Percentiles rank a stretch among this genome's conserved stretches.
These are phyloP conservation scores for Metarhizium sp. DNA, from an alignment of 2,329 filamentous ascomycete genomes.

Conservation along the genomic window DNA sequence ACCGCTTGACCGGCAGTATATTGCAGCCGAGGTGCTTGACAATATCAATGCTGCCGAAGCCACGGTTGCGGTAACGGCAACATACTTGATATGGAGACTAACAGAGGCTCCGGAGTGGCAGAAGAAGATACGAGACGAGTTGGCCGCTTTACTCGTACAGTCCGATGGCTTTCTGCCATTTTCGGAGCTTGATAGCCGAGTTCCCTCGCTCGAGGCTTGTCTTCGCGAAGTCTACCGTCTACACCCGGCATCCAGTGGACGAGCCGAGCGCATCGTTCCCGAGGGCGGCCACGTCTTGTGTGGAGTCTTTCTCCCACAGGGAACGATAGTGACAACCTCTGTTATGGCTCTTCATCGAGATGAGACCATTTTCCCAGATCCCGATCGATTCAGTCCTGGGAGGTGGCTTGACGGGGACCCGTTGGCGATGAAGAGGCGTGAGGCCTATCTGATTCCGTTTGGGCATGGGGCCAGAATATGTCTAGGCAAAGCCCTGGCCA, in stretches of 20 bases:
- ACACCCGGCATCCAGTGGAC: slow-evolving; percentile 7
- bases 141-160: slow-evolving; percentile 3
- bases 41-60: slow-evolving; percentile 7
- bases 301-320: background rate
- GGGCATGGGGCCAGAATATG: slow-evolving; percentile 6
- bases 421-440: background rate
- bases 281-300: slow-evolving; percentile 2
- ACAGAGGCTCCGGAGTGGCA: slow-evolving; percentile 5
- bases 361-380: slow-evolving; percentile 4
- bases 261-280: slow-evolving; percentile 7
- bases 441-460: slow-evolving; percentile 6
- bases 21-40: slow-evolving; percentile 5
- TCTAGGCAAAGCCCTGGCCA: slow-evolving; percentile 6
- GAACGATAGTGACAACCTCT: slow-evolving; percentile 3
- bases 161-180: slow-evolving; percentile 1
- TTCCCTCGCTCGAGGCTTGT: slow-evolving; percentile 5
- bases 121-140: slow-evolving; percentile 3
- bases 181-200: slow-evolving; percentile 1
- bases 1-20: slow-evolving; percentile 1
- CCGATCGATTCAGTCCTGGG: background rate
- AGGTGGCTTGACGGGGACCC: slow-evolving; percentile 5
- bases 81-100: slow-evolving; percentile 6
- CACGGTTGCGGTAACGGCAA: slow-evolving; percentile 5
- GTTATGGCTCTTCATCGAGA: slow-evolving; percentile 4
- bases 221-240: slow-evolving; percentile 6